Evolutionary conservation across 345 rosid genomes (phyloP).

Genomic region (Salix purpurea): DNA sequence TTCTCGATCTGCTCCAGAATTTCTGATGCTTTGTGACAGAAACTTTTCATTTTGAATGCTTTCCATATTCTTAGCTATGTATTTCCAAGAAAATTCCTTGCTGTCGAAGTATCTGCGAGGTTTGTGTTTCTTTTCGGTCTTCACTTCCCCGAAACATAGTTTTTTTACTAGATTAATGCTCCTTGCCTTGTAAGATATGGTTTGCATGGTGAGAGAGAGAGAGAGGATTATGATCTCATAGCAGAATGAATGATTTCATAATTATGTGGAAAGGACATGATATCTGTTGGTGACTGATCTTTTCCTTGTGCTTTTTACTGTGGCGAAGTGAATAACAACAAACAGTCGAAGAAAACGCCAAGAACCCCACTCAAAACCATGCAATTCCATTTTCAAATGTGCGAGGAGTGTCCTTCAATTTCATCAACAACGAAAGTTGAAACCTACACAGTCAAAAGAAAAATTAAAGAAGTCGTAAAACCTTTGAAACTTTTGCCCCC

Average conservation of each 20-base stretch:
- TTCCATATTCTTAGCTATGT: background rate
- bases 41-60: background rate
- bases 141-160: constrained; percentile 10
- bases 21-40: background rate
- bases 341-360: constrained; percentile 38
- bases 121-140: constrained; percentile 7
- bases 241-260: constrained; percentile 18
- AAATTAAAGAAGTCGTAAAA: constrained; percentile 7
- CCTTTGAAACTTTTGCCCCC: constrained; percentile 13
- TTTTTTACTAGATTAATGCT: background rate
- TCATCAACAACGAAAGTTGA: constrained; percentile 4
- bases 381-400: constrained; percentile 25
- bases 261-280: constrained; percentile 14
- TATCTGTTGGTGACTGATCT: background rate
- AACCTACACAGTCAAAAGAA: constrained; percentile 13
- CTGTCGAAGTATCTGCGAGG: constrained; percentile 6
- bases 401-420: background rate
- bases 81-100: constrained; percentile 15
- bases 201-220: background rate
- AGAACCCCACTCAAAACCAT: constrained; percentile 41
- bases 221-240: background rate
- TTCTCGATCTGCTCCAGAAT: background rate
- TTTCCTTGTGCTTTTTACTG: background rate
- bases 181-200: background rate
- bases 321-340: constrained; percentile 11